A percentile compares a stretch with the other conserved stretches of the same genome.
Evolutionary conservation across 1,284 basidiomycete species (phyloP).

Genomic region (Ustilago bromivora): DNA sequence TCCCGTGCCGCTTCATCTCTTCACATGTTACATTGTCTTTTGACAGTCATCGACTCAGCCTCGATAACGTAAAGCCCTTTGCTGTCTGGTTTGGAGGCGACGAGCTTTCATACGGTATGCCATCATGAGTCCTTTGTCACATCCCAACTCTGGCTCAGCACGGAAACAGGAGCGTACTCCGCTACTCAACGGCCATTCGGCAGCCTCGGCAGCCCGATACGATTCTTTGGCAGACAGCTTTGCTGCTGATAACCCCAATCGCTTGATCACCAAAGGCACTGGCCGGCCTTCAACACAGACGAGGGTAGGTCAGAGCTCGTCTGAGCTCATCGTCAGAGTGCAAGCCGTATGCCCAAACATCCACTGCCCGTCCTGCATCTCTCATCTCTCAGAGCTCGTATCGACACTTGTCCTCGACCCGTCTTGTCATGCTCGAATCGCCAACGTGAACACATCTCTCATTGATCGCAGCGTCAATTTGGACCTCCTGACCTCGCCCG

Average conservation of each 20-base stretch:
- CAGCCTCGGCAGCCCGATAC: slow-evolving; percentile 10
- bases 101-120: too few relatives aligned
- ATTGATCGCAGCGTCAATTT: slow-evolving; percentile 69
- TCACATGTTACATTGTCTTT: background rate
- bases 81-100: background rate
- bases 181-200: slow-evolving; percentile 1
- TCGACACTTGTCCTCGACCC: slow-evolving; percentile 31
- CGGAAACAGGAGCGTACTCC: slow-evolving; percentile 14
- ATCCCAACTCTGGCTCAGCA: background rate
- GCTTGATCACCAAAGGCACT: slow-evolving; percentile 8
- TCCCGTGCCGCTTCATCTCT: background rate
- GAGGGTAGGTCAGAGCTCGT: slow-evolving; percentile 12
- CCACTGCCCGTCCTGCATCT: slow-evolving; percentile 71
- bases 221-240: background rate
- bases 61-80: background rate
- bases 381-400: slow-evolving; percentile 68
- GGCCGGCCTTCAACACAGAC: background rate
- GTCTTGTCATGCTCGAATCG: slow-evolving; percentile 17
- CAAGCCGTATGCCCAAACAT: slow-evolving; percentile 48
- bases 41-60: background rate
- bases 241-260: background rate
- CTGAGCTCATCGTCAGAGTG: slow-evolving; percentile 21
- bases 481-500: slow-evolving; percentile 28
- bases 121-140: background rate
- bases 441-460: slow-evolving; percentile 66